Evolutionary conservation across 345 rosid genomes (phyloP).

Genomic region (Kernera saxatilis): DNA sequence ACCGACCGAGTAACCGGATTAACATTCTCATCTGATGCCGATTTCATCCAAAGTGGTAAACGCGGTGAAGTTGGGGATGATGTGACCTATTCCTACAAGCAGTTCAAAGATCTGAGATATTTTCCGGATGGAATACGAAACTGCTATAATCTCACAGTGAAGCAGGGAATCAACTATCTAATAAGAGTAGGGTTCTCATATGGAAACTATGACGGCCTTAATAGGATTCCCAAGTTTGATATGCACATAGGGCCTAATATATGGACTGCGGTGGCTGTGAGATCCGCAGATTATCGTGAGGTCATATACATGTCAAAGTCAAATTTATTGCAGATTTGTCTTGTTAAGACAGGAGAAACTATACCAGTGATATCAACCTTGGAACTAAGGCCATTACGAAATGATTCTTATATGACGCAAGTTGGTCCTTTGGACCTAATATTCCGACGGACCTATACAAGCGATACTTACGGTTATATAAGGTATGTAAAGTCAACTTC

Average conservation of each 20-base stretch:
- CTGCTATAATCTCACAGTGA: constrained; percentile 29
- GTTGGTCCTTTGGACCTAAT: constrained; percentile 15
- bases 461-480: neutral
- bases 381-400: constrained; percentile 37
- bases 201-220: constrained; percentile 39
- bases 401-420: neutral
- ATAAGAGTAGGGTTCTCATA: constrained; percentile 33
- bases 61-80: neutral
- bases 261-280: constrained; percentile 21
- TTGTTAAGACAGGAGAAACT: constrained; percentile 37
- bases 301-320: constrained; percentile 30
- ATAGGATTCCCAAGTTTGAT: constrained; percentile 28
- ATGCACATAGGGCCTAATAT: constrained; percentile 36
- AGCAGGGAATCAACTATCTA: constrained; percentile 27
- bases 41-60: constrained; percentile 26
- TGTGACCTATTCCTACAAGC: neutral
- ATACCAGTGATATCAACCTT: constrained; percentile 43
- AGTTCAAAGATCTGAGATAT: constrained; percentile 5
- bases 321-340: constrained; percentile 36
- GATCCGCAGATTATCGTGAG: constrained; percentile 1
- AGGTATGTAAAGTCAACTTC: constrained; percentile 25
- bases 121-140: constrained; percentile 36
- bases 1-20: constrained; percentile 21
- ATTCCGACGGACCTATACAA: neutral
- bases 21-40: constrained; percentile 21